Base-by-base conservation (phyloP, 768 basidiomycete genomes). In the Tylopilus cervinicoccineus region DNA sequence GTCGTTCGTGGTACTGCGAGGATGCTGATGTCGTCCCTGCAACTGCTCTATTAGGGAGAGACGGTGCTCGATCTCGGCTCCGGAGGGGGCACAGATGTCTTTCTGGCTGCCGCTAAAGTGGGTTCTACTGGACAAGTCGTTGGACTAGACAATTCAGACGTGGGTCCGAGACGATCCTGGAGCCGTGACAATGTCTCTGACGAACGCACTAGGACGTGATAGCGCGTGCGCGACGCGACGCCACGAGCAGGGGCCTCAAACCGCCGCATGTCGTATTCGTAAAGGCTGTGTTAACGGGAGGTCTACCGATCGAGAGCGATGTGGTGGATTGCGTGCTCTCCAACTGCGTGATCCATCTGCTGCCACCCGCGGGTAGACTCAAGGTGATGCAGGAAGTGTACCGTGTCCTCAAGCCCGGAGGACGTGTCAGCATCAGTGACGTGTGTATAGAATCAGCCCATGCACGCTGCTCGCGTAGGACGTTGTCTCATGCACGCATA, bases 271-370 rank as follows among this genome's bases (percentile, higher is more conserved):
- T 78, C 23, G 64, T 74, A 0, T 81, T 82, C 52, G 70, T 78
- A 4, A 65, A 77, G 20, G 66, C 72, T 0, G 55, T 63, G 2
- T 59, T 79, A 22, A 69, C 71, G 0, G 70, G 74, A 19, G 58
- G 72, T 7, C 63, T 81, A 2, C 82, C 80, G 1, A 71, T 83
- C 45, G 60, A 65, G 34, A 69, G 75, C 5, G 60, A 68, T 44
- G 70, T 78, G 0, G 69, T 81, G 16, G 78, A 83, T 52, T 81
- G 77, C 48, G 64, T 84, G 14, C 52, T 81, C 6, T 80, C 79
- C 6, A 83, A 80, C 57, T 81, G 80, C 45, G 78, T 80, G 4
- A 61, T 81, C 57, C 79, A 81, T 55, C 59, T 79, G 2, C 54
- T 81, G 6, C 74, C 78, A 0, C 45, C 45, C 0, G 58, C 65